Evolutionary conservation across 768 basidiomycete genomes (phyloP).

Genomic region (Pholiota microspora): DNA sequence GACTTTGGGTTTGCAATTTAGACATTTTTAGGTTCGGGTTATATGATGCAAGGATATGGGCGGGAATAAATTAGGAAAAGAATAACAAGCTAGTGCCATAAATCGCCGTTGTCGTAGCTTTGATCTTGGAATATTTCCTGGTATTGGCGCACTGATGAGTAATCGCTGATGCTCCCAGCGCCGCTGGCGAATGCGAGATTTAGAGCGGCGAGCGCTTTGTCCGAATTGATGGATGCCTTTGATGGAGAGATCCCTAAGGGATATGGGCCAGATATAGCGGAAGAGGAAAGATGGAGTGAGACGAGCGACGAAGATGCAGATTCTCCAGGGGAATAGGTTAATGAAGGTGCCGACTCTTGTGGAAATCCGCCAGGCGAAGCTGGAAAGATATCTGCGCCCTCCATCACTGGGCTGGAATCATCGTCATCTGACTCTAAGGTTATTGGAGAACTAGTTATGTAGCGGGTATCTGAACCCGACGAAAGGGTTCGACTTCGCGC

Average conservation of each 20-base stretch:
- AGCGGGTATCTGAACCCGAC: slow-evolving; percentile 8
- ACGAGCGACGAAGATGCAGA: slow-evolving; percentile 17
- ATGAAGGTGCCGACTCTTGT: slow-evolving; percentile 6
- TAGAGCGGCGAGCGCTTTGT: slow-evolving; percentile 23
- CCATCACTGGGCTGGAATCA: neutral
- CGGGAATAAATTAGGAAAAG: neutral
- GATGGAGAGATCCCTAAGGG: slow-evolving; percentile 15
- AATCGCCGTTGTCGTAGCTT: slow-evolving; percentile 19
- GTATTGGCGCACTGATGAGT: slow-evolving; percentile 20
- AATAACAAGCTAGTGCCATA: slow-evolving; percentile 20
- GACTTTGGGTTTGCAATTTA: neutral
- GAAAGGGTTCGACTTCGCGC: neutral
- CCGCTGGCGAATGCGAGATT: slow-evolving; percentile 27
- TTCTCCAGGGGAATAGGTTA: slow-evolving; percentile 12
- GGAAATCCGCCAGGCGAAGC: neutral
- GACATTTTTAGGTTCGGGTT: too few relatives aligned
- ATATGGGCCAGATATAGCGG: slow-evolving; percentile 32
- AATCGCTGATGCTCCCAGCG: slow-evolving; percentile 28
- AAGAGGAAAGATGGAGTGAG: slow-evolving; percentile 13
- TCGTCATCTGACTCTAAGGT: neutral
- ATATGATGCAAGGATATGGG: neutral
- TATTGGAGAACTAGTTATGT: neutral
- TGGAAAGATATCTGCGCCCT: neutral
- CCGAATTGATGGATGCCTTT: slow-evolving; percentile 12
- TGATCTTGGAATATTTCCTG: slow-evolving; percentile 19